These are phyloP conservation scores for Zopfia rhizophila DNA, from an alignment of 2,329 filamentous ascomycete species.

Conservation along the genomic window DNA sequence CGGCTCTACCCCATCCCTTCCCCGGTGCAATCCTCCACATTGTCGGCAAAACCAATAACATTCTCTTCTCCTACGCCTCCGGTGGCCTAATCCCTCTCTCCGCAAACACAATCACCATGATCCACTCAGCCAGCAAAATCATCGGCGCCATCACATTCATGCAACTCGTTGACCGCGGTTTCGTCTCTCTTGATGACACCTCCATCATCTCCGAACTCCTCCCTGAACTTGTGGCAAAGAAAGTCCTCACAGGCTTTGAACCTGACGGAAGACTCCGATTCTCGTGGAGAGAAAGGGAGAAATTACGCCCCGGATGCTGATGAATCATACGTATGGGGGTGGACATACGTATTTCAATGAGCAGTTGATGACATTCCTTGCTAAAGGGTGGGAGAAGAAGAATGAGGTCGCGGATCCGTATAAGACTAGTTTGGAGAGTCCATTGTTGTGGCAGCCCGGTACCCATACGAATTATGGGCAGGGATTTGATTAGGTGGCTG, in stretches of 20 bases:
- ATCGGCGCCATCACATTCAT: conserved; percentile 36
- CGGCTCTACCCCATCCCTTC: conserved; percentile 11
- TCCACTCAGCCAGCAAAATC: conserved; percentile 38
- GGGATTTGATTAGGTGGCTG: conserved; percentile 62
- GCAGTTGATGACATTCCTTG: conserved; percentile 42
- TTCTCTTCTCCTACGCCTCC: conserved; percentile 32
- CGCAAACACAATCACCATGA: conserved; percentile 22
- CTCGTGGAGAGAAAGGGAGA: conserved; percentile 23
- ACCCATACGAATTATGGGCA: conserved; percentile 62
- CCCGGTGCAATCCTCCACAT: conserved; percentile 34
- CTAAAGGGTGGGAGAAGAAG: conserved; percentile 15
- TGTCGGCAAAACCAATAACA: conserved; percentile 23
- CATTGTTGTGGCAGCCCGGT: conserved; percentile 54
- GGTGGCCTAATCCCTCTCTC: conserved; percentile 17
- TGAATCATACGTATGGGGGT: conserved; percentile 63
- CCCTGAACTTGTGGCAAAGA: conserved; percentile 33
- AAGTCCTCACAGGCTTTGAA: conserved; percentile 27
- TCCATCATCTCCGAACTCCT: conserved; percentile 23
- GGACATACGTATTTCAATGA: conserved; percentile 56
- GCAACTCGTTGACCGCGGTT: conserved; percentile 32
- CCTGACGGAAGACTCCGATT: conserved; percentile 14
- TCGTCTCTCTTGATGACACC: conserved; percentile 30
- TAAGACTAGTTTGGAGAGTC: conserved; percentile 22
- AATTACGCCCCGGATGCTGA: conserved; percentile 47
- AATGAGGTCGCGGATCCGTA: conserved; percentile 30